Base-by-base conservation (phyloP, 2,329 filamentous ascomycete genomes). In the Amauroascus niger region DNA sequence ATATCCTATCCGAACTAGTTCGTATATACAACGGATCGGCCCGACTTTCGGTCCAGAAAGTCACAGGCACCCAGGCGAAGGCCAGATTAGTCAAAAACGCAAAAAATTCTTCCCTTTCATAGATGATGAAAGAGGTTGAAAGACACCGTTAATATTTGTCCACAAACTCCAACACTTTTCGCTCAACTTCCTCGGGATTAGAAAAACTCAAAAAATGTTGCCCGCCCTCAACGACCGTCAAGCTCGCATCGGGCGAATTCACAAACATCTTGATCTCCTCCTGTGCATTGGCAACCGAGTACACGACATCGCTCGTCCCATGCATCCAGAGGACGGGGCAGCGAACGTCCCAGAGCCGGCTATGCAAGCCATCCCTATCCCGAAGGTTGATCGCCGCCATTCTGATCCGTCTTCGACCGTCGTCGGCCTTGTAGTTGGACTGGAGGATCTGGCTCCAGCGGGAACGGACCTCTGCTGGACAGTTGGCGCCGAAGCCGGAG, bases 281-380 rank as follows among this genome's bases (percentile, higher is more conserved):
- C 57, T 72, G 57, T 6, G 73, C 72, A 53, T 75, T 75, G 6
- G 58, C 61, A 1, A 71, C 64, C 8, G 63, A 66, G 57, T 73
- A 75, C 20, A 75, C 71, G 7, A 57, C 63, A 59, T 75, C 70
- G 13, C 60, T 58, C 0, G 68, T 71, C 44, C 76, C 73, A 62
- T 74, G 62, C 55, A 79, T 55, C 76, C 76, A 78, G 46, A 74
- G 59, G 1, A 79, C 75, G 0, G 76, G 77, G 63, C 76, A 78
- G 43, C 59, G 62, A 3, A 79, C 65, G 63, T 79, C 75, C 2
- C 63, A 66, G 28, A 78, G 55, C 6, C 76, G 60, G 3, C 66
- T 59, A 54, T 74, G 68, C 58, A 80, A 57, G 1, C 73, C 72
- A 62, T 78, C 77, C 1, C 76, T 64, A 51, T 76, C 74, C 14